A percentile compares a stretch with the other conserved stretches of the same genome.
Conservation (phyloP, 2,329 filamentous ascomycete species). For the Penicillium olsonii region DNA sequence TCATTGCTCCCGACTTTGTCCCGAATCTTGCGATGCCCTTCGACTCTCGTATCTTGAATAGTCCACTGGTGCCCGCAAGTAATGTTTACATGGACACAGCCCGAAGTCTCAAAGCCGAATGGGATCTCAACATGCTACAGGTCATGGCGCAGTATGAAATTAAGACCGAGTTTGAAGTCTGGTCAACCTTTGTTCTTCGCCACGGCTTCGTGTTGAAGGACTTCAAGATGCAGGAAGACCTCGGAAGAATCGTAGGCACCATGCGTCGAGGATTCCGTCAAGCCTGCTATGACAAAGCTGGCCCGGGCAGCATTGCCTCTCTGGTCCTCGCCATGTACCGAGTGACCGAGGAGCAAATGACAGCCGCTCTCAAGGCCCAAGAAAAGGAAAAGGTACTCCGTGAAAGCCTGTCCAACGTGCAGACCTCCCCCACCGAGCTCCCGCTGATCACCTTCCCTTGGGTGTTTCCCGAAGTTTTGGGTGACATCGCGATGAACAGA, state of each 20-base stretch:
- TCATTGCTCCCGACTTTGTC: constrained; percentile 67
- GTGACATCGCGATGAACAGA: constrained; percentile 62
- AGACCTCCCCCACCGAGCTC: constrained; percentile 48
- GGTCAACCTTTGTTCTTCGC: constrained; percentile 78
- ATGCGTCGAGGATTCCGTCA: constrained; percentile 71
- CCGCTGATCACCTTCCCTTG: constrained; percentile 93
- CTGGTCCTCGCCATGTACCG: constrained; percentile 88
- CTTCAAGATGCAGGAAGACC: constrained; percentile 84
- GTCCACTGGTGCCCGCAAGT: constrained; percentile 56
- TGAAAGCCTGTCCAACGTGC: constrained; percentile 9
- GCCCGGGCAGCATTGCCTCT: constrained; percentile 60
- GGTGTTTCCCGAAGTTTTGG: constrained; percentile 76
- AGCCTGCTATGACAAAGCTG: constrained; percentile 66
- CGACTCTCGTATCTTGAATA: constrained; percentile 69
- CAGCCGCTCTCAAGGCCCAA: constrained; percentile 58
- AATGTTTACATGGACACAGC: constrained; percentile 60
- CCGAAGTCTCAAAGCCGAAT: constrained; percentile 68
- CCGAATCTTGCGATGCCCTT: constrained; percentile 74
- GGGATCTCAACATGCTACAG: constrained; percentile 74
- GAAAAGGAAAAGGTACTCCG: constrained; percentile 22
- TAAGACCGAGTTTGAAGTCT: constrained; percentile 86
- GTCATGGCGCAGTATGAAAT: constrained; percentile 86
- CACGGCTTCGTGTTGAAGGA: constrained; percentile 72
- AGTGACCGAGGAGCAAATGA: constrained; percentile 72
- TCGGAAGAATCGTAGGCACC: constrained; percentile 66